These are phyloP conservation scores for Picochlorum costavermella DNA, from an alignment of 139 green algal genomes.

Conservation along the genomic window DNA sequence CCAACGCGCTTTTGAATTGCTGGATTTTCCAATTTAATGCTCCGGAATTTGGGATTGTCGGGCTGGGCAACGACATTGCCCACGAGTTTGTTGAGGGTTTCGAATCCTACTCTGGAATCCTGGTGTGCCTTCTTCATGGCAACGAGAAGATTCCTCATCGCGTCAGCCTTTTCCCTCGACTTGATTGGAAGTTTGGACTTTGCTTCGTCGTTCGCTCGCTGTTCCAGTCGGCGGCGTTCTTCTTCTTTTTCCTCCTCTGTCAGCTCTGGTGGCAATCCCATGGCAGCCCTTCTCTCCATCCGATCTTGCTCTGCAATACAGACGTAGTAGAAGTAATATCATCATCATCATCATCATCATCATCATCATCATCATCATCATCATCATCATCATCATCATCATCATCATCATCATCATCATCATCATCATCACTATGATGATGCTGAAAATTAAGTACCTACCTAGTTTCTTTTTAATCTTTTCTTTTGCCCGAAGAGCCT, in stretches of 20 bases:
- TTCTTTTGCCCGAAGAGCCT: slow-evolving; percentile 46
- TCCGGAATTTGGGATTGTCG: slow-evolving; percentile 81
- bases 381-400: too few relatives aligned
- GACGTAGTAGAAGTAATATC: too few relatives aligned
- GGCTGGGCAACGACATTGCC: slow-evolving; percentile 63
- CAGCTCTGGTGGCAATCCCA: slow-evolving; percentile 84
- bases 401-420: too few relatives aligned
- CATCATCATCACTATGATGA: too few relatives aligned
- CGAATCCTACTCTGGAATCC: slow-evolving; percentile 38
- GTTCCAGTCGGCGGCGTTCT: slow-evolving; percentile 27
- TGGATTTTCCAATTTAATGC: slow-evolving; percentile 70
- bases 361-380: too few relatives aligned
- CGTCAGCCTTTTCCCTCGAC: slow-evolving; percentile 49
- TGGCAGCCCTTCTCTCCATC: slow-evolving; percentile 57
- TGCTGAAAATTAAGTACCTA: too few relatives aligned
- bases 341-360: too few relatives aligned
- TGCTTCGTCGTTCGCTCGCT: slow-evolving; percentile 38
- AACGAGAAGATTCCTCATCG: slow-evolving; percentile 60
- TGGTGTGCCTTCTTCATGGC: slow-evolving; percentile 72
- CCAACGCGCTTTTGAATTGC: slow-evolving; percentile 75
- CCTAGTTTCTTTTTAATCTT: slow-evolving; percentile 69
- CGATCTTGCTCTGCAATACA: slow-evolving; percentile 61
- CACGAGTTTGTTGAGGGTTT: slow-evolving; percentile 72
- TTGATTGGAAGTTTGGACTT: slow-evolving; percentile 43
- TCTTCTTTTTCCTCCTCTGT: slow-evolving; percentile 78